Evolutionary conservation across 257 asterid genomes (phyloP).

Genomic region (Rhazya stricta): DNA sequence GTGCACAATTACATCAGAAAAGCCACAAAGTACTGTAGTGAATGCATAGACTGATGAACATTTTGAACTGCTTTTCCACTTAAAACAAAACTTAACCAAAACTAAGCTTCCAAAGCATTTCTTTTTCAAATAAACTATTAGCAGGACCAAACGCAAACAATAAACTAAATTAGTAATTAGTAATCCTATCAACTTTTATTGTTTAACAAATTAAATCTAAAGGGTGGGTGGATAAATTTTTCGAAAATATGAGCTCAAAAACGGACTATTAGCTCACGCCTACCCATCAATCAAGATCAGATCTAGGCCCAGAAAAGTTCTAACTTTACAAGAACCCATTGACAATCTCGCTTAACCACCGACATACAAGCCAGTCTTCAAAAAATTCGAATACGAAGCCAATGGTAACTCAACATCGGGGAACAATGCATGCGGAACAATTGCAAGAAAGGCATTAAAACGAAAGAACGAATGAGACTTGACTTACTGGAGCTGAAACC

Average conservation of each 20-base stretch:
- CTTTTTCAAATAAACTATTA: not conserved
- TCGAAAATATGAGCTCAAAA: not conserved
- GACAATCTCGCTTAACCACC: conserved; percentile 27
- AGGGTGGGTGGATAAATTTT: not conserved
- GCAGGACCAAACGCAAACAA: not conserved
- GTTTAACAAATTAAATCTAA: not conserved
- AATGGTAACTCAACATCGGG: not conserved
- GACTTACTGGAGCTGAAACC: conserved; percentile 44
- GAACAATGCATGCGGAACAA: not conserved
- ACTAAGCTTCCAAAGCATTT: not conserved
- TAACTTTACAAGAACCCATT: conserved; percentile 15
- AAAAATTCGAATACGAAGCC: conserved; percentile 13
- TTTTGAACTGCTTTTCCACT: not conserved
- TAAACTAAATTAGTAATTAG: not conserved
- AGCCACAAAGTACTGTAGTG: not conserved
- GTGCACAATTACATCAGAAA: not conserved
- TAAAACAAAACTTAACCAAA: not conserved
- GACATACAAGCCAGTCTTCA: conserved; percentile 12
- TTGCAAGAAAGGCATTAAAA: conserved; percentile 3
- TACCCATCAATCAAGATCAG: conserved; percentile 40
- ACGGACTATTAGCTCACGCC: not conserved
- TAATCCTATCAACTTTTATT: not conserved
- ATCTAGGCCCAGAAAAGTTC: conserved; percentile 36
- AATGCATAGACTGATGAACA: not conserved
- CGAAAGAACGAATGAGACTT: conserved; percentile 15